phyloP scores from a whole-genome alignment of 441 rosid genomes.

The Jatropha podagrica region DNA sequence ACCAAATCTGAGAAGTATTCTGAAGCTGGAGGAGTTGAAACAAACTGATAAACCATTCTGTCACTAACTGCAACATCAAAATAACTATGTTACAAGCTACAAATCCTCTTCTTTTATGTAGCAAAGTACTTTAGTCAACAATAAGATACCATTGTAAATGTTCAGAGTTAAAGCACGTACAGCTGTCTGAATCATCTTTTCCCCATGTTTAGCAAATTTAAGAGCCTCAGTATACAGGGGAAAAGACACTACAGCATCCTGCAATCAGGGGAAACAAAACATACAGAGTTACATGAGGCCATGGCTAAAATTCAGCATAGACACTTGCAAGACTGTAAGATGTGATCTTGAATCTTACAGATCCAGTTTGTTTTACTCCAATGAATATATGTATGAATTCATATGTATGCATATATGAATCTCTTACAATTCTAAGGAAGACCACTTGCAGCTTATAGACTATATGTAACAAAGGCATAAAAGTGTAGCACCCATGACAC shows the following conservation, averaged over 20 bases:
- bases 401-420: neutral
- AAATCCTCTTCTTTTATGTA: slow-evolving; percentile 14
- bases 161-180: slow-evolving; percentile 71
- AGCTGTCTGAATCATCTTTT: slow-evolving; percentile 82
- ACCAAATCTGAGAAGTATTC: slow-evolving; percentile 63
- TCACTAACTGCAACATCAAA: slow-evolving; percentile 62
- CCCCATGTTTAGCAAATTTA: slow-evolving; percentile 65
- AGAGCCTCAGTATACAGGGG: slow-evolving; percentile 64
- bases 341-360: neutral
- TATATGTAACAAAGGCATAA: neutral
- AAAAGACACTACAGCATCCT: slow-evolving; percentile 66
- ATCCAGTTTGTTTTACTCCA: neutral
- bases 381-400: neutral
- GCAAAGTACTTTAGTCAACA: slow-evolving; percentile 18
- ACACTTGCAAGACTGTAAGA: neutral
- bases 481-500: neutral
- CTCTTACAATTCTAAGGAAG: slow-evolving; percentile 10
- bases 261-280: slow-evolving; percentile 22
- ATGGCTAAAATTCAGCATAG: neutral
- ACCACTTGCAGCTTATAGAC: neutral
- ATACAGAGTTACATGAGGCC: slow-evolving; percentile 1
- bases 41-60: slow-evolving; percentile 50
- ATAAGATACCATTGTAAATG: slow-evolving; percentile 53
- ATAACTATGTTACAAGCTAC: slow-evolving; percentile 28
- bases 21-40: slow-evolving; percentile 60